phyloP scores from a whole-genome alignment of 2,329 filamentous ascomycete species.

The Cladosporium phlei region DNA sequence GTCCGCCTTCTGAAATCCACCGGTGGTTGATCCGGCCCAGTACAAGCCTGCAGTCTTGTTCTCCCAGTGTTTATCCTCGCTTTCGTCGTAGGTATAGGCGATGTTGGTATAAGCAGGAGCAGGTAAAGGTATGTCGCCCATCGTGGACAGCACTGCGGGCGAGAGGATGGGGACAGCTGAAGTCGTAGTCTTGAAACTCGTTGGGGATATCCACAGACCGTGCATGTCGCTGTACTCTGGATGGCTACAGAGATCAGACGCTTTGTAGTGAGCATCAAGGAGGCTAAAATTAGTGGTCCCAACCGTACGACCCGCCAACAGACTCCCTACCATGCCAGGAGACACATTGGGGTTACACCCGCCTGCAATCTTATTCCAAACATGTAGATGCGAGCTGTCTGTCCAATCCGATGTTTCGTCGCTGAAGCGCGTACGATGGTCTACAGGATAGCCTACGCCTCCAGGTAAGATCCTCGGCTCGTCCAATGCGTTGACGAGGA shows the following conservation, averaged over 20 bases:
- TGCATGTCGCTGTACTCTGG: conserved; percentile 42
- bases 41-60: conserved; percentile 50
- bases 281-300: not conserved
- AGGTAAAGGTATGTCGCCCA: conserved; percentile 48
- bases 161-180: conserved; percentile 46
- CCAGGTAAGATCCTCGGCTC: conserved; percentile 42
- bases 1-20: conserved; percentile 40
- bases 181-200: conserved; percentile 39
- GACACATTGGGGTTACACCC: not conserved
- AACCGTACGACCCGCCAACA: not conserved
- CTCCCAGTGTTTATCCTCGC: conserved; percentile 45
- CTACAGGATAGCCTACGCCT: not conserved
- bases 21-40: conserved; percentile 55
- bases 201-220: conserved; percentile 44
- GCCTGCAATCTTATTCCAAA: not conserved
- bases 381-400: not conserved
- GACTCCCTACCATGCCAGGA: not conserved
- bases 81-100: conserved; percentile 40
- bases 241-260: conserved; percentile 41
- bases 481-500: conserved; percentile 48
- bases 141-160: conserved; percentile 42
- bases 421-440: no score
- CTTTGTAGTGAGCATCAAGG: not conserved
- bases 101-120: conserved; percentile 43
- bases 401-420: no score